phyloP scores from a whole-genome alignment of 148 eudicot species.

The Silene uniflora region DNA sequence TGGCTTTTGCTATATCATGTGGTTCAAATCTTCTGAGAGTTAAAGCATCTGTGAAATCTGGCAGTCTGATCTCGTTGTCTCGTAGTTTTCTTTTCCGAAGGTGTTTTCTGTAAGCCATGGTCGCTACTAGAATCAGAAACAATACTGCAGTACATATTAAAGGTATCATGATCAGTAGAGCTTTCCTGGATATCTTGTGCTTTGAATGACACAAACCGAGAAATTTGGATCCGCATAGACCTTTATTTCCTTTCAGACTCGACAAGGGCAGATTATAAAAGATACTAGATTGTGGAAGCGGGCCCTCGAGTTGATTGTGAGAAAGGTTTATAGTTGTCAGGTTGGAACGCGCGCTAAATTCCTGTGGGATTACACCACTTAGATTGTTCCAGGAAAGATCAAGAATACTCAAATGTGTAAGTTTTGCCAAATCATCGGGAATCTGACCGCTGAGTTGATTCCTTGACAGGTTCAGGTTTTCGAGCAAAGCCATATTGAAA shows the following conservation, averaged over 20 bases:
- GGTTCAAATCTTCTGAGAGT: background rate
- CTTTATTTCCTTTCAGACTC: background rate
- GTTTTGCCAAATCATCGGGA: background rate
- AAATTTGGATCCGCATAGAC: background rate
- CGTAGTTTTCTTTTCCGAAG: background rate
- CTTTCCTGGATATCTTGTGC: background rate
- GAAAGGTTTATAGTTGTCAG: background rate
- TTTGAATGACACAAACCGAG: background rate
- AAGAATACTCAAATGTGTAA: background rate
- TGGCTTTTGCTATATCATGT: background rate
- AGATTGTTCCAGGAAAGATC: background rate
- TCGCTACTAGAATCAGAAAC: background rate
- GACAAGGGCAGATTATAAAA: background rate
- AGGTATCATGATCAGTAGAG: background rate
- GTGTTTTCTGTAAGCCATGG: background rate
- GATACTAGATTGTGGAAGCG: background rate
- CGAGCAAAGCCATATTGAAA: too few relatives aligned
- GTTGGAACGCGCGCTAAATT: background rate
- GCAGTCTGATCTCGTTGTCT: background rate
- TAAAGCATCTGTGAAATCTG: background rate
- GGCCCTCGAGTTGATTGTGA: background rate
- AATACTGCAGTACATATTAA: background rate
- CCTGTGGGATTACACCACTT: background rate
- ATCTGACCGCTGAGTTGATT: background rate
- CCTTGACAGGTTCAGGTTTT: background rate